Percentiles rank a stretch among this genome's conserved stretches.
Conservation (phyloP, 352 stramenopile genomes). For the Pythium aquatile region DNA sequence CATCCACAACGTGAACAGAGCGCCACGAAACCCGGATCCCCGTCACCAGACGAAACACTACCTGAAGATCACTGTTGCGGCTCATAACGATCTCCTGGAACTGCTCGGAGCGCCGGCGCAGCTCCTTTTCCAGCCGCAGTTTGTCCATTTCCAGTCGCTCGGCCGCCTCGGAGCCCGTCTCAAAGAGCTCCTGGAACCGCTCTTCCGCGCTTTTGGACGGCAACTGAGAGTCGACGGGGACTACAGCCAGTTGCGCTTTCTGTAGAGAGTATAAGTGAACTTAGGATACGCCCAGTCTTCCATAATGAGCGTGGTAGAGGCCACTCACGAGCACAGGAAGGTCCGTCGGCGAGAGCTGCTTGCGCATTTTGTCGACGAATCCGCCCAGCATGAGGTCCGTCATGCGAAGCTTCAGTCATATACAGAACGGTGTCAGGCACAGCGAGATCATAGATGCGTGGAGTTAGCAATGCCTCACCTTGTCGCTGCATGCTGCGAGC, state of each 20-base stretch:
- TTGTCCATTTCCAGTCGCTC: slow-evolving; percentile 71
- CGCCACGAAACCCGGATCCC: background rate
- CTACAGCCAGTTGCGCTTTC: slow-evolving; percentile 62
- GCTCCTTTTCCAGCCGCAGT: slow-evolving; percentile 59
- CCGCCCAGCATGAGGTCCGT: slow-evolving; percentile 46
- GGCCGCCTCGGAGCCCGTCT: slow-evolving; percentile 51
- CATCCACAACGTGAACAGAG: background rate
- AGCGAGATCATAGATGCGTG: background rate
- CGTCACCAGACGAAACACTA: background rate
- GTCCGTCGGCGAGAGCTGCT: slow-evolving; percentile 30
- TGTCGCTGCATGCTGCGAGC: slow-evolving; percentile 70
- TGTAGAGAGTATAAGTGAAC: slow-evolving; percentile 4
- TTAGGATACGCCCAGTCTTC: too few relatives aligned
- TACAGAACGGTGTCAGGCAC: slow-evolving; percentile 3
- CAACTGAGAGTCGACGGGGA: slow-evolving; percentile 36
- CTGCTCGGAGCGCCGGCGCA: slow-evolving; percentile 58
- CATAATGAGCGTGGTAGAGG: background rate
- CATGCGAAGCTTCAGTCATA: slow-evolving; percentile 40
- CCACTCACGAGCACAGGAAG: slow-evolving; percentile 43
- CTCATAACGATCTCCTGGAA: slow-evolving; percentile 65
- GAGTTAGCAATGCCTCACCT: slow-evolving; percentile 31
- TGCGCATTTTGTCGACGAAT: slow-evolving; percentile 31
- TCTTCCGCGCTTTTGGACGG: slow-evolving; percentile 34
- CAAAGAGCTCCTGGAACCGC: slow-evolving; percentile 54
- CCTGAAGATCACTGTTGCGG: slow-evolving; percentile 69